phyloP scores from a whole-genome alignment of 495 filamentous ascomycete genomes.

The Penicillium dipodomyicola region DNA sequence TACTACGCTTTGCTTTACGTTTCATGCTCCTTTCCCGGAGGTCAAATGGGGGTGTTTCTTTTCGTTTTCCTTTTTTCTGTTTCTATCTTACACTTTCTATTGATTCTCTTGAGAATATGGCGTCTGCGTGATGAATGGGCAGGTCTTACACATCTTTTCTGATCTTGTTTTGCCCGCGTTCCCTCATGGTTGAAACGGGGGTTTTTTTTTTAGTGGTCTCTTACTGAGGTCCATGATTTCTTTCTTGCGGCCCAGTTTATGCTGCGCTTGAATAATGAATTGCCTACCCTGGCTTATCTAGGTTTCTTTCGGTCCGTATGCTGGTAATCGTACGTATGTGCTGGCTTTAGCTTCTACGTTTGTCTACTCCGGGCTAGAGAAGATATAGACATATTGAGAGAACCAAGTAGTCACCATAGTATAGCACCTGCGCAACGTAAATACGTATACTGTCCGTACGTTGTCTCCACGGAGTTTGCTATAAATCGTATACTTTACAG shows the following conservation, averaged over 20 bases:
- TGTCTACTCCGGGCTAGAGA: neutral
- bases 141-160: slow-evolving; percentile 5
- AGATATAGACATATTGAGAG: neutral
- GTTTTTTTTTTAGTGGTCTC: neutral
- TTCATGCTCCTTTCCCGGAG: neutral
- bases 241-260: neutral
- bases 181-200: neutral
- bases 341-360: neutral
- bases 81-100: slow-evolving; percentile 1
- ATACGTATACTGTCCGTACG: neutral
- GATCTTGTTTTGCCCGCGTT: neutral
- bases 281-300: slow-evolving; percentile 1
- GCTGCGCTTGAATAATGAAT: slow-evolving; percentile 5
- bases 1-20: neutral
- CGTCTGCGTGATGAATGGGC: slow-evolving; percentile 8
- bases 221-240: neutral
- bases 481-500: neutral
- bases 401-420: neutral
- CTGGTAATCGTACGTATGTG: neutral
- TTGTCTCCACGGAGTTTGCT: neutral
- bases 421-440: neutral
- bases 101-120: slow-evolving; percentile 8
- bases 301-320: neutral
- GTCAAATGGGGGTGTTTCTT: slow-evolving; percentile 2
- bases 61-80: slow-evolving; percentile 9